phyloP scores from a whole-genome alignment of 106 monocot species.

The Vanilla planifolia region DNA sequence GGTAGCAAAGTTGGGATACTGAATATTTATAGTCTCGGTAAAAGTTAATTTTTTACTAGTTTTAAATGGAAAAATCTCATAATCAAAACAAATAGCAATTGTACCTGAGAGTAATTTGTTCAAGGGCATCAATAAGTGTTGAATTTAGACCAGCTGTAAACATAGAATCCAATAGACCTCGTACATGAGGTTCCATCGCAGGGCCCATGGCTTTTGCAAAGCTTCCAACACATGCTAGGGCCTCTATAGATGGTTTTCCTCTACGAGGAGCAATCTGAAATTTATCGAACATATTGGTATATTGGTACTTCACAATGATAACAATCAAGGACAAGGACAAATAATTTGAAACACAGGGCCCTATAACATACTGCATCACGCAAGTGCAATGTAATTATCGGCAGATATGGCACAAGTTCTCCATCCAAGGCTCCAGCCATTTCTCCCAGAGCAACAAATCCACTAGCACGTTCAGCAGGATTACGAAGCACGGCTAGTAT shows the following conservation, averaged over 20 bases:
- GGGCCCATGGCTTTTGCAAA: conserved; percentile 83
- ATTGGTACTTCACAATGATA: too few relatives aligned
- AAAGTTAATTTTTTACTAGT: not conserved
- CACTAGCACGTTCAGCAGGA: conserved; percentile 90
- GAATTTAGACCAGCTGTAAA: conserved; percentile 72
- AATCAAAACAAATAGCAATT: conserved; percentile 7
- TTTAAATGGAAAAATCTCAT: not conserved
- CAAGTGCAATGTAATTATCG: conserved; percentile 67
- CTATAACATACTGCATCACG: conserved; percentile 78
- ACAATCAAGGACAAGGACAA: too few relatives aligned
- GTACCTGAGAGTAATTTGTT: conserved; percentile 75
- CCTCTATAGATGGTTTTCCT: conserved; percentile 86
- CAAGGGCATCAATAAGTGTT: conserved; percentile 68
- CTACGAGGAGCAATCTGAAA: conserved; percentile 92
- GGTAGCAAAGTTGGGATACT: conserved; percentile 86
- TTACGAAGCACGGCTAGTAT: conserved; percentile 82
- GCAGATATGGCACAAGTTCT: conserved; percentile 84
- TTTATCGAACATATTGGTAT: not conserved
- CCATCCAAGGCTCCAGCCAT: conserved; percentile 97
- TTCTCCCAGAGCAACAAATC: conserved; percentile 92
- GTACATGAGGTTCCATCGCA: conserved; percentile 92
- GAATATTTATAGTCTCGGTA: conserved; percentile 8
- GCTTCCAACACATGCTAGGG: conserved; percentile 89
- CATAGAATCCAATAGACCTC: conserved; percentile 78
- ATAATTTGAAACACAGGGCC: not conserved